These are phyloP conservation scores for Laetiporus sulphureus DNA, from an alignment of 1,284 basidiomycete species.

Conservation along the genomic window DNA sequence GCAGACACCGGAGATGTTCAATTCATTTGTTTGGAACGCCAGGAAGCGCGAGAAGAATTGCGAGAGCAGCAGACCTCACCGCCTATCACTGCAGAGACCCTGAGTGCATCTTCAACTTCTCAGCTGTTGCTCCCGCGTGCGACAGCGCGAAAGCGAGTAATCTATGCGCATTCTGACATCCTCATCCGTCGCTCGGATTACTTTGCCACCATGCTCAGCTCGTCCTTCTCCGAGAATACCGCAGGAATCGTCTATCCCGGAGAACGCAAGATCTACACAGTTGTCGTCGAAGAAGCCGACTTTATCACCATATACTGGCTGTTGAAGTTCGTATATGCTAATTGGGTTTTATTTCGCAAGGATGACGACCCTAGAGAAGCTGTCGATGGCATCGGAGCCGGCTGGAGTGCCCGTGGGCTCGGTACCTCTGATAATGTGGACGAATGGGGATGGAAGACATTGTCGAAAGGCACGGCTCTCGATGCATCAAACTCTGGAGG, in stretches of 20 bases:
- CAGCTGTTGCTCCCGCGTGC: constrained; percentile 36
- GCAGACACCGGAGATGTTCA: constrained; percentile 48
- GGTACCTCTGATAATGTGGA: constrained; percentile 33
- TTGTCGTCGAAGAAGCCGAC: constrained; percentile 77
- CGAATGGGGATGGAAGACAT: constrained; percentile 69
- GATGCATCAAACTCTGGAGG: constrained; percentile 27
- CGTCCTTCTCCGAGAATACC: constrained; percentile 59
- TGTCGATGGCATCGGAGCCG: constrained; percentile 53
- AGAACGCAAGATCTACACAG: constrained; percentile 54
- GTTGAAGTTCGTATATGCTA: constrained; percentile 75
- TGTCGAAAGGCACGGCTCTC: constrained; percentile 35
- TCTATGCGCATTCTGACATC: constrained; percentile 81
- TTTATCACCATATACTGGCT: constrained; percentile 83
- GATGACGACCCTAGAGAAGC: constrained; percentile 58
- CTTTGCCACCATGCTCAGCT: constrained; percentile 73
- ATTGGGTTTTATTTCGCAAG: constrained; percentile 62
- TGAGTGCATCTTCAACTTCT: constrained; percentile 32
- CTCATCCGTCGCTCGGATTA: constrained; percentile 71
- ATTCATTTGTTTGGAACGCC: constrained; percentile 67
- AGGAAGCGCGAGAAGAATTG: no score
- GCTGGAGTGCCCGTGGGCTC: constrained; percentile 58
- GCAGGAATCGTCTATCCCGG: constrained; percentile 28
- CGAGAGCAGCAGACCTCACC: constrained; percentile 17
- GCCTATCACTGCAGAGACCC: constrained; percentile 17
- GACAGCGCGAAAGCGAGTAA: constrained; percentile 56